These are phyloP conservation scores for Sclerotinia subarctica DNA, from an alignment of 2,329 filamentous ascomycete species.

Conservation along the genomic window DNA sequence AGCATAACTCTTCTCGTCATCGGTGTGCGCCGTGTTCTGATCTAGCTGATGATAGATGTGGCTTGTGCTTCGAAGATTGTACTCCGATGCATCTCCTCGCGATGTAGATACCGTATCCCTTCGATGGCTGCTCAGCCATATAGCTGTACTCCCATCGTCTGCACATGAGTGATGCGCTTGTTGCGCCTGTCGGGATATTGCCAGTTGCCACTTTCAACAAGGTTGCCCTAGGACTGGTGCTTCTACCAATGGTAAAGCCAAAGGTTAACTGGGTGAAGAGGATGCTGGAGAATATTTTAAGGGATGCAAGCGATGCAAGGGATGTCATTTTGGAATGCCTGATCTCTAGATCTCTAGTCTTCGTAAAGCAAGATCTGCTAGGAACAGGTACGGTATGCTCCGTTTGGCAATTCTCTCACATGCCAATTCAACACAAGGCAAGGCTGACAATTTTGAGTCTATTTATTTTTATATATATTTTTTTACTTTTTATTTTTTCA, in stretches of 20 bases:
- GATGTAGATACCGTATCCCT: neutral
- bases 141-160: neutral
- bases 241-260: neutral
- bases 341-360: neutral
- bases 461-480: neutral
- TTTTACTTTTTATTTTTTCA: neutral
- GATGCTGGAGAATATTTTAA: neutral
- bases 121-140: too few relatives aligned
- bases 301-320: too few relatives aligned
- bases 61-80: neutral
- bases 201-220: neutral
- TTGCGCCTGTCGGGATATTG: neutral
- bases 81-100: neutral
- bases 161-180: neutral
- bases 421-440: too few relatives aligned
- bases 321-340: neutral
- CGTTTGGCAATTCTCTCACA: neutral
- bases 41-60: neutral
- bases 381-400: neutral
- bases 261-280: neutral
- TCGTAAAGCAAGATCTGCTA: neutral
- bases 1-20: neutral
- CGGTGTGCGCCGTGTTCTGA: too few relatives aligned
- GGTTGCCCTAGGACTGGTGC: neutral
- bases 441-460: too few relatives aligned